Conservation (phyloP, 2,329 filamentous ascomycete genomes). For the Calonectria leucothoes region DNA sequence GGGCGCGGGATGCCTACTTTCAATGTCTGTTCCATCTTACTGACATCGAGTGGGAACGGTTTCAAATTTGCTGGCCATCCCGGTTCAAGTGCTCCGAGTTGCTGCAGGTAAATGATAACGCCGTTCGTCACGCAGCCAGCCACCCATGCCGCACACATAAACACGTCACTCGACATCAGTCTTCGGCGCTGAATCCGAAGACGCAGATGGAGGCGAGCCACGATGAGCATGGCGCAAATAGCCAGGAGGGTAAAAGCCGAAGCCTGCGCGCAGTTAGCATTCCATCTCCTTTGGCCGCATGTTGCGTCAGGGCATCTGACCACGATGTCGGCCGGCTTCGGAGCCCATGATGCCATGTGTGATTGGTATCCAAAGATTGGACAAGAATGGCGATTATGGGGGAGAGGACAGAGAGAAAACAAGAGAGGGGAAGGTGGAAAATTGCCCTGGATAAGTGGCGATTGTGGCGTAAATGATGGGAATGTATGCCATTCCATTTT, state of each 20-base stretch:
- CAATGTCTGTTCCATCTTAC: background rate
- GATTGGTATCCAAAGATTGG: background rate
- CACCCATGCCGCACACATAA: background rate
- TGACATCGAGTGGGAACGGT: background rate
- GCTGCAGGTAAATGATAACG: background rate
- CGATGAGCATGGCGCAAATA: background rate
- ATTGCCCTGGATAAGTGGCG: background rate
- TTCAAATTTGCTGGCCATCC: too few relatives aligned
- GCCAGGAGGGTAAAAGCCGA: background rate
- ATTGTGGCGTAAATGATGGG: background rate
- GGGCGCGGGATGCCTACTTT: background rate
- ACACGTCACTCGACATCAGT: background rate
- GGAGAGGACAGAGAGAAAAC: background rate
- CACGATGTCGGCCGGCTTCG: background rate
- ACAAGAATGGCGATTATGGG: background rate
- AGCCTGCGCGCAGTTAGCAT: background rate
- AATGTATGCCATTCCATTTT: background rate
- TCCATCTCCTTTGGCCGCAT: background rate
- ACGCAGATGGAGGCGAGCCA: background rate
- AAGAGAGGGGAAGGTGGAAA: background rate
- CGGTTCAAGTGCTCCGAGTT: background rate
- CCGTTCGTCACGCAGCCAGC: background rate
- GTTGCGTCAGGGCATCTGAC: background rate
- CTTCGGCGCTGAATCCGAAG: background rate
- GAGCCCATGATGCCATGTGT: background rate